Evolutionary conservation across 2,329 filamentous ascomycete species (phyloP), one percentile per base, ranked within the genome.

Genomic region (Acrocalymma vagum): DNA sequence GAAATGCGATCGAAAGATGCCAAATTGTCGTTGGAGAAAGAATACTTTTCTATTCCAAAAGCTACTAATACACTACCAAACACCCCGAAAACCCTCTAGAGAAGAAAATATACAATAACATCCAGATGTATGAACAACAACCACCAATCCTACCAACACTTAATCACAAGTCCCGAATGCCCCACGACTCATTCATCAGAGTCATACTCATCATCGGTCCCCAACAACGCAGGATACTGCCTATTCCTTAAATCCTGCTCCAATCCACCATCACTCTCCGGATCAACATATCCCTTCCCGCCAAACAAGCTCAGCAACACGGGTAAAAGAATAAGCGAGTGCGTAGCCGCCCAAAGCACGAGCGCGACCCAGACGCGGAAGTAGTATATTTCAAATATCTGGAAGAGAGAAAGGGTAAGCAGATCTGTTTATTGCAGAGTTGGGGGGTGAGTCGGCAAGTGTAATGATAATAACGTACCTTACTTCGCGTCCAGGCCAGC

Each of bases 371-470:
- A 99, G 28, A 99, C 88, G 28, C 94, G 83, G 79, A 99, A 99
- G 72, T 99, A 99, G 74, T 99, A 99, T 42, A 99, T 90, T 75
- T 99, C 95, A 61, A 99, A 99, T 63, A 99, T 99, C 82, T 69
- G 39, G n/a, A 7, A 3, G 6, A 15, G 25, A 17, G 10, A 28
- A 21, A 31, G 13, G 11, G 25, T 9, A 4, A 20, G 6, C 14
- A 20, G 21, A n/a, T 8, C 23, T 36, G 4, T 22, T 25, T 33
- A 25, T 5, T 7, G 9, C 27, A 10, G 4, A 22, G n/a, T 3
- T 16, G 11, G 3, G 17, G 9, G 21, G 13, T 7, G 22, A 6
- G 11, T n/a, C 20, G 22, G 21, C 21, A 29, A 13, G 14, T 14
- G n/a, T n/a, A n/a, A n/a, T n/a, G n/a, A n/a, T n/a, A n/a, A n/a